Percentiles rank a stretch among this genome's conserved stretches.
Conservation (phyloP, 805 yeast genomes). For the Suhomyces prunicola region DNA sequence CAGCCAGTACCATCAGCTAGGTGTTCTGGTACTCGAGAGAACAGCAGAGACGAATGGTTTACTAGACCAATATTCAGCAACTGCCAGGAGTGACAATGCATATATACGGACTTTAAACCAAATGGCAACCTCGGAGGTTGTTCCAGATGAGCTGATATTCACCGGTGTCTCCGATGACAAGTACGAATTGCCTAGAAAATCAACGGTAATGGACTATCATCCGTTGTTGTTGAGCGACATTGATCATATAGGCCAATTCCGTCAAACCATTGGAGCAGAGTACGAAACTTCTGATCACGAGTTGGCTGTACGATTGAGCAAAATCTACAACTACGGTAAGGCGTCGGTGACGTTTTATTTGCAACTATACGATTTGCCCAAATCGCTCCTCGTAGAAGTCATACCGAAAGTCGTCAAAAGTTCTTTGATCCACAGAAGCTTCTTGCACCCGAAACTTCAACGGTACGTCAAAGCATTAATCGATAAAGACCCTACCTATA, state of each 20-base stretch:
- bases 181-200: slow-evolving; percentile 6
- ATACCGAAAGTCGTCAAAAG: not conserved
- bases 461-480: not conserved
- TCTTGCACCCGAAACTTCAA: not conserved
- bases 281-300: not conserved
- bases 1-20: not conserved
- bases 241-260: not conserved
- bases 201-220: slow-evolving; percentile 4
- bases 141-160: not conserved
- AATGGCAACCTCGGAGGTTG: not conserved
- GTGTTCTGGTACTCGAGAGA: not conserved
- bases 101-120: not conserved
- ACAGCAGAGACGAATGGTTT: not conserved
- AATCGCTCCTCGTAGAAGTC: not conserved
- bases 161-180: not conserved
- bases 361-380: not conserved
- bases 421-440: not conserved
- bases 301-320: not conserved
- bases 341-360: slow-evolving; percentile 1
- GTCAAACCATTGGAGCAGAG: not conserved
- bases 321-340: not conserved
- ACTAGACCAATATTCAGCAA: not conserved
- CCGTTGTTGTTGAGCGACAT: slow-evolving; percentile 4
- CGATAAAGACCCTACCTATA: not conserved
- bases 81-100: not conserved